Evolutionary conservation across 805 yeast genomes (phyloP), one percentile per base, ranked within the genome.

Genomic region (Kodamaea neixiangensis): DNA sequence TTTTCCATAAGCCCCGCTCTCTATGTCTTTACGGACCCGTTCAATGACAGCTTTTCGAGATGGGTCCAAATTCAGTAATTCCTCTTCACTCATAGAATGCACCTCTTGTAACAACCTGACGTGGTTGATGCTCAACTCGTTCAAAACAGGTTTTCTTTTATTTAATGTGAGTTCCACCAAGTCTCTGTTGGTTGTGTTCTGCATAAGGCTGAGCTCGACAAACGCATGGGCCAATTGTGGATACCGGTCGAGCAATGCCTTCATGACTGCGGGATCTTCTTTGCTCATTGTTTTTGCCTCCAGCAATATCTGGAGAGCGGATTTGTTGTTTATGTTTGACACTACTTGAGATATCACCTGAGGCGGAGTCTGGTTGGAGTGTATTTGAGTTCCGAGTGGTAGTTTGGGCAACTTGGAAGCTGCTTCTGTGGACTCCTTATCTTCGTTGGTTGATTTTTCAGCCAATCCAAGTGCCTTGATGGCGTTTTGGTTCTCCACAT

Each of bases 211-310:
- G 1, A 85, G 74, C 61, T 92, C 97, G 2, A 91, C 93, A 22
- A 89, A 72, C 0, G 96, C 94, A 65, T 84, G 90, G 1, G 89
- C 72, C 43, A 93, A 72, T 65, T 93, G 97, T 0, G 97, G 97
- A 52, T 84, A 83, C 55, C 81, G 81, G 21, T 76, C 76, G 14
- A 92, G 70, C 31, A 92, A 69, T 38, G 77, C 78, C 47, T 73
- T 78, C 73, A 87, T 83, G 51, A 82, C 68, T 5, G 74, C 75
- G 0, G 89, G 87, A 52, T 84, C 78, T 21, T 75, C 76, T 2
- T 67, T 64, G 2, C 86, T 70, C 82, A 88, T 81, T 17, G 71
- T 64, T 59, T 83, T 80, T 13, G 88, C 77, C 54, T 87, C 91
- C 33, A 68, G 67, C 67, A 63, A 46, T 45, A 62, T 52, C 20